These are phyloP conservation scores for Coprinellus aureogranulatus DNA, from an alignment of 768 basidiomycete species.

Conservation along the genomic window DNA sequence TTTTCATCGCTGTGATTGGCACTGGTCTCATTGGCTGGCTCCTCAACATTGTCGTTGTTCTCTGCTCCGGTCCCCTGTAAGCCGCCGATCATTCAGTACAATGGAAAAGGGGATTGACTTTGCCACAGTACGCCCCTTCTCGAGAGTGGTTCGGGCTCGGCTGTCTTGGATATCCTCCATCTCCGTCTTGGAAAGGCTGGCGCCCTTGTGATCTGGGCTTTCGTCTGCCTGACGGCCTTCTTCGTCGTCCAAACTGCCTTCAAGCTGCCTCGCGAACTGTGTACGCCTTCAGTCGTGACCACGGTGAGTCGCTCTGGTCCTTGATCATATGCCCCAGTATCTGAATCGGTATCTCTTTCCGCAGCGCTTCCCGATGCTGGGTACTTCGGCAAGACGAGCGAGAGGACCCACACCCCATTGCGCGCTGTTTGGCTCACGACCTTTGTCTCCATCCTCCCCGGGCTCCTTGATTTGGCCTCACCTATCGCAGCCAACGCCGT, in stretches of 20 bases:
- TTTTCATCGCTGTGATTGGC: constrained; percentile 67
- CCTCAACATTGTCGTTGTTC: constrained; percentile 81
- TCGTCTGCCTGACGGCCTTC: constrained; percentile 84
- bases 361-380: constrained; percentile 73
- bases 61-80: constrained; percentile 77
- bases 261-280: constrained; percentile 82
- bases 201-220: constrained; percentile 74
- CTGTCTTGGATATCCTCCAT: constrained; percentile 76
- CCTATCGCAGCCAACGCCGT: constrained; percentile 76
- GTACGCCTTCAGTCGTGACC: constrained; percentile 82
- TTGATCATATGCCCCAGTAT: neutral
- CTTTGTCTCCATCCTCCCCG: constrained; percentile 63
- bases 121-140: neutral
- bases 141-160: constrained; percentile 66
- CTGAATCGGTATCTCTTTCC: constrained; percentile 1
- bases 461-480: constrained; percentile 73
- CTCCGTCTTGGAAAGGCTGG: constrained; percentile 74
- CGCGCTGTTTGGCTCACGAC: constrained; percentile 77
- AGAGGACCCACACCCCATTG: constrained; percentile 67
- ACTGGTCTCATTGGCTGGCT: constrained; percentile 82
- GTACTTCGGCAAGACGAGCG: constrained; percentile 68
- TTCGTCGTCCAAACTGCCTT: constrained; percentile 78
- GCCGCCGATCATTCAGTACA: constrained; percentile 18
- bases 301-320: constrained; percentile 38
- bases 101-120: neutral